phyloP scores from a whole-genome alignment of 2,329 filamentous ascomycete genomes.

The Fusarium ramigenum region DNA sequence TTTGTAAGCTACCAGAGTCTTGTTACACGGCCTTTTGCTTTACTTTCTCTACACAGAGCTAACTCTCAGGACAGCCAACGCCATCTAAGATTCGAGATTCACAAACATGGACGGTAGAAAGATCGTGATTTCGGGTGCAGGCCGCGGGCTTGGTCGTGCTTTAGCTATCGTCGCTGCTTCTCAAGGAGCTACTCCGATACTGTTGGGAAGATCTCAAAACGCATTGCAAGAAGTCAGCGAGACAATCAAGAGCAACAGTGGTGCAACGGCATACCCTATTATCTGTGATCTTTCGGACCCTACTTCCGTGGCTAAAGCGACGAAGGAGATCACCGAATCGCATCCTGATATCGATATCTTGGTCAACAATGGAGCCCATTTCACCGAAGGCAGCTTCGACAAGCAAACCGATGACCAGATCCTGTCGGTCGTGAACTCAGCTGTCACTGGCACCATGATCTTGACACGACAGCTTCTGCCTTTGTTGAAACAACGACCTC shows the following conservation, averaged over 20 bases:
- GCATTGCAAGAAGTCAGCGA: background rate
- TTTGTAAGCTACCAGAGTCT: accelerated
- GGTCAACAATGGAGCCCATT: background rate
- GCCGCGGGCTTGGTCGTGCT: background rate
- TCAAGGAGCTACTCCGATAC: background rate
- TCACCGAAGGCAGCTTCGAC: background rate
- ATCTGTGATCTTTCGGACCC: background rate
- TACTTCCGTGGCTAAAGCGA: background rate
- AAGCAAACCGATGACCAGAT: background rate
- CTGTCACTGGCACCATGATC: background rate
- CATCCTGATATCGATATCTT: background rate
- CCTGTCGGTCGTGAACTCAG: background rate
- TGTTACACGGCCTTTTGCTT: accelerated
- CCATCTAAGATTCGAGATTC: background rate
- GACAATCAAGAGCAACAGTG: background rate
- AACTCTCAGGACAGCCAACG: background rate
- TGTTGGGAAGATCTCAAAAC: background rate
- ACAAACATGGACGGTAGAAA: background rate
- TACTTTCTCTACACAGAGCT: accelerated
- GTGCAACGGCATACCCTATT: background rate
- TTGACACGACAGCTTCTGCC: background rate
- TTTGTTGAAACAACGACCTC: background rate
- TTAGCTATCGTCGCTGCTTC: background rate
- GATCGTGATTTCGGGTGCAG: background rate
- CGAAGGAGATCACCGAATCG: background rate